Evolutionary conservation across 495 filamentous ascomycete genomes (phyloP).

Genomic region (Lepidopterella palustris): DNA sequence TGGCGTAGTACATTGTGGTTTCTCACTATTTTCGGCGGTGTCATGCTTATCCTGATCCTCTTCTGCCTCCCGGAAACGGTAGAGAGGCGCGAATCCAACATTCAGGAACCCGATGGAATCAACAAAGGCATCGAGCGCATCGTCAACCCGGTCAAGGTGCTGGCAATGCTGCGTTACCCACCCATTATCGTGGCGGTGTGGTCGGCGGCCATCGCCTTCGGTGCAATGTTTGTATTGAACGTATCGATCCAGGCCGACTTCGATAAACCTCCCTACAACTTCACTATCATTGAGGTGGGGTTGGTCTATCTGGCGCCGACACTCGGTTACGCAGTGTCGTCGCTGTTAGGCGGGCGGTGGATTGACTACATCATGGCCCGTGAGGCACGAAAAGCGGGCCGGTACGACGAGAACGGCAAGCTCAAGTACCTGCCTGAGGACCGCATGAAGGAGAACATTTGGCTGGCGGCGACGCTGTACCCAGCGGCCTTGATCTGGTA

Average conservation of each 20-base stretch:
- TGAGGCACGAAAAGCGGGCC: slow-evolving; percentile 62
- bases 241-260: slow-evolving; percentile 76
- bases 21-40: slow-evolving; percentile 63
- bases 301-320: slow-evolving; percentile 76
- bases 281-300: slow-evolving; percentile 63
- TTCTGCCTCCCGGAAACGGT: slow-evolving; percentile 43
- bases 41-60: slow-evolving; percentile 39
- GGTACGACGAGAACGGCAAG: slow-evolving; percentile 63
- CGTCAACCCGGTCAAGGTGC: slow-evolving; percentile 71
- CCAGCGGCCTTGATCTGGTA: slow-evolving; percentile 62
- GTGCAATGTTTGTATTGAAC: slow-evolving; percentile 77
- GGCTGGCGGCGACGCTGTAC: slow-evolving; percentile 69
- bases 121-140: too few species aligned
- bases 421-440: slow-evolving; percentile 79
- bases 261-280: slow-evolving; percentile 65
- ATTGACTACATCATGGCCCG: slow-evolving; percentile 84
- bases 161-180: slow-evolving; percentile 73
- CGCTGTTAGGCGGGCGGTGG: slow-evolving; percentile 74
- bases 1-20: slow-evolving; percentile 91
- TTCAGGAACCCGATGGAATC: too few species aligned
- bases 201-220: slow-evolving; percentile 76
- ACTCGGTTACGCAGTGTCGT: slow-evolving; percentile 68
- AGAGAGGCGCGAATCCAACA: too few species aligned
- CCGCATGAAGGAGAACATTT: slow-evolving; percentile 83
- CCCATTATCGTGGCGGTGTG: slow-evolving; percentile 74